Evolutionary conservation across 495 filamentous ascomycete species (phyloP).

Genomic region (Penicillium canariense): DNA sequence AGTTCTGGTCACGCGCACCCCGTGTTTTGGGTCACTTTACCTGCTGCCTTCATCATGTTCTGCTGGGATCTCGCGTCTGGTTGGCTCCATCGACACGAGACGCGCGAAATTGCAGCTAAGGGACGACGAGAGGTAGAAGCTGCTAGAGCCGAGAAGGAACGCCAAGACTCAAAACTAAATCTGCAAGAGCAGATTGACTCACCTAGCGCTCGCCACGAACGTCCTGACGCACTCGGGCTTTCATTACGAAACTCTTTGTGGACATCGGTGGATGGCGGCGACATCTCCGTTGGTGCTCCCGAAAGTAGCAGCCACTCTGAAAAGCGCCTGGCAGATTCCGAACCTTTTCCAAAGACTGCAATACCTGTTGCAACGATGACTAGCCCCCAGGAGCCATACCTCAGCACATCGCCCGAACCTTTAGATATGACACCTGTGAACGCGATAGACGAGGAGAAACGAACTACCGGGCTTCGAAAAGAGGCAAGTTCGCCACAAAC

Average conservation of each 20-base stretch:
- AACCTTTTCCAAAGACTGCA: constrained; percentile 8
- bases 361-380: not conserved
- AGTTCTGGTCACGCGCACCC: constrained; percentile 29
- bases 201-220: not conserved
- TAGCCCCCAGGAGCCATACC: not conserved
- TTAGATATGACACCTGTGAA: not conserved
- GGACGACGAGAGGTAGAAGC: constrained; percentile 51
- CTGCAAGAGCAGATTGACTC: constrained; percentile 1
- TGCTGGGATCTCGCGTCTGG: constrained; percentile 58
- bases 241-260: not conserved
- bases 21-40: constrained; percentile 61
- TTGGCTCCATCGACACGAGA: constrained; percentile 56
- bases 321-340: constrained; percentile 10
- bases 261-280: not conserved
- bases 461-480: not conserved
- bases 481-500: constrained; percentile 28
- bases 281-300: not conserved
- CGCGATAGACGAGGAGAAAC: constrained; percentile 18
- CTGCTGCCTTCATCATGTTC: constrained; percentile 62
- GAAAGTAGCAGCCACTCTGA: not conserved
- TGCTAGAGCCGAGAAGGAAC: constrained; percentile 36
- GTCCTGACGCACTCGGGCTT: not conserved
- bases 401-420: constrained; percentile 5
- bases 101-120: constrained; percentile 55
- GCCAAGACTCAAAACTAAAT: constrained; percentile 1